These are phyloP conservation scores for Alternaria sp. DNA, from an alignment of 2,329 filamentous ascomycete species.

Conservation along the genomic window DNA sequence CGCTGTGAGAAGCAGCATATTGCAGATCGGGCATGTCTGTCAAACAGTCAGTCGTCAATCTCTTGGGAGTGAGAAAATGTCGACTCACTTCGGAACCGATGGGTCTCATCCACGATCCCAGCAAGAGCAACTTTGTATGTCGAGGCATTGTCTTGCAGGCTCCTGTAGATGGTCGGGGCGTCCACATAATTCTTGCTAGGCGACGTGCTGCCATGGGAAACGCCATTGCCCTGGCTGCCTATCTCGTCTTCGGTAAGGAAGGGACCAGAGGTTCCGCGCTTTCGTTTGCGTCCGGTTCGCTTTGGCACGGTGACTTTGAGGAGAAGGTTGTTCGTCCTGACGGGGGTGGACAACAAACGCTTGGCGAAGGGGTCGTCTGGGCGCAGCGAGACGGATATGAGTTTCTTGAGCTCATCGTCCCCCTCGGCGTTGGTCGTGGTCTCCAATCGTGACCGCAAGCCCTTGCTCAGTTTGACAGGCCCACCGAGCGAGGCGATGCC, in stretches of 20 bases:
- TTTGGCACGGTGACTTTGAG: slow-evolving; percentile 87
- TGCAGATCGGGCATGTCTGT: slow-evolving; percentile 83
- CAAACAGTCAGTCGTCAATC: slow-evolving; percentile 24
- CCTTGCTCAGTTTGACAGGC: slow-evolving; percentile 61
- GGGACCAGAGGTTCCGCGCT: slow-evolving; percentile 75
- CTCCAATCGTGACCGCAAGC: slow-evolving; percentile 41
- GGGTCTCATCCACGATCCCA: slow-evolving; percentile 78
- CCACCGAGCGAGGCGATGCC: slow-evolving; percentile 70
- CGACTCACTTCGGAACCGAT: slow-evolving; percentile 77
- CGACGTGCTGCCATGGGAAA: background rate
- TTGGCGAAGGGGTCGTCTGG: slow-evolving; percentile 81
- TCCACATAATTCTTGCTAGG: slow-evolving; percentile 26
- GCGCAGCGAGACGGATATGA: slow-evolving; percentile 75
- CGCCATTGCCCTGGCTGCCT: slow-evolving; percentile 4
- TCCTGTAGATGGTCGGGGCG: slow-evolving; percentile 63
- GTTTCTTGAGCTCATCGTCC: slow-evolving; percentile 56
- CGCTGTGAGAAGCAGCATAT: slow-evolving; percentile 72
- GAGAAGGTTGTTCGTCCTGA: slow-evolving; percentile 81
- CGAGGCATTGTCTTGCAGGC: slow-evolving; percentile 73
- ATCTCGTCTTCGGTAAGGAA: slow-evolving; percentile 56
- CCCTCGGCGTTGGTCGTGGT: slow-evolving; percentile 30
- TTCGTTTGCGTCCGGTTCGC: slow-evolving; percentile 84
- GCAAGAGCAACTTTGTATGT: slow-evolving; percentile 74
- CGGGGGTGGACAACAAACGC: slow-evolving; percentile 78
- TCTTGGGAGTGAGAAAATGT: background rate